Conservation (phyloP, 768 basidiomycete species). For the Pleurotus giganteus region DNA sequence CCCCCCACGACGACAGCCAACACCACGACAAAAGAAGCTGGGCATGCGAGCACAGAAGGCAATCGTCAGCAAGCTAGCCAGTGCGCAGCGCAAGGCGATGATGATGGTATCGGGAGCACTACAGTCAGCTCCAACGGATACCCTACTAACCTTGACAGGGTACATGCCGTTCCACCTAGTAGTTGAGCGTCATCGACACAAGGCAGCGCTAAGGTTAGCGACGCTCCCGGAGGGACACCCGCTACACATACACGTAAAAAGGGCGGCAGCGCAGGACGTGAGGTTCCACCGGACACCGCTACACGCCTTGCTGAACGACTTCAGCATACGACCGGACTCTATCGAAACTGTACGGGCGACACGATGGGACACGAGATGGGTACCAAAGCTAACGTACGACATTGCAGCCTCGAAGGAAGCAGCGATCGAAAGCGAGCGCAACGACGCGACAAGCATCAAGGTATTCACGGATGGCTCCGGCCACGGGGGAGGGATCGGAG, state of each 20-base stretch:
- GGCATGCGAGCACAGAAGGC: neutral
- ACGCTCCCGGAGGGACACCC: constrained; percentile 22
- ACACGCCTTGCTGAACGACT: constrained; percentile 10
- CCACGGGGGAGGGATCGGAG: neutral
- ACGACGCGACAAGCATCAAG: constrained; percentile 2
- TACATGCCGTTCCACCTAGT: constrained; percentile 18
- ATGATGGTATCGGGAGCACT: constrained; percentile 16
- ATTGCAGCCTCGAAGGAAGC: constrained; percentile 2
- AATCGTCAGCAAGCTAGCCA: neutral
- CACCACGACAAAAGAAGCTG: neutral
- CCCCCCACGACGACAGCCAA: neutral
- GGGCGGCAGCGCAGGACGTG: constrained; percentile 5
- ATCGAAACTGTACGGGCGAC: constrained; percentile 11
- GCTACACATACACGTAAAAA: constrained; percentile 10
- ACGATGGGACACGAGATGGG: neutral
- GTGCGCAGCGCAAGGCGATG: constrained; percentile 17
- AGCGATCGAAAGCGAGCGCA: neutral
- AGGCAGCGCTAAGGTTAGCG: constrained; percentile 17
- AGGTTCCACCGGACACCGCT: constrained; percentile 12
- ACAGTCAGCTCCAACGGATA: constrained; percentile 15
- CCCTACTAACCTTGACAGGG: constrained; percentile 19
- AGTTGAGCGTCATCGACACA: constrained; percentile 13
- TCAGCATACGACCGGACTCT: constrained; percentile 7
- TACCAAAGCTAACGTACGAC: neutral
- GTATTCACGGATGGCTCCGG: constrained; percentile 12